phyloP scores from a whole-genome alignment of 2,329 filamentous ascomycete genomes.

The Dryadomyces quercus-mongolicae region DNA sequence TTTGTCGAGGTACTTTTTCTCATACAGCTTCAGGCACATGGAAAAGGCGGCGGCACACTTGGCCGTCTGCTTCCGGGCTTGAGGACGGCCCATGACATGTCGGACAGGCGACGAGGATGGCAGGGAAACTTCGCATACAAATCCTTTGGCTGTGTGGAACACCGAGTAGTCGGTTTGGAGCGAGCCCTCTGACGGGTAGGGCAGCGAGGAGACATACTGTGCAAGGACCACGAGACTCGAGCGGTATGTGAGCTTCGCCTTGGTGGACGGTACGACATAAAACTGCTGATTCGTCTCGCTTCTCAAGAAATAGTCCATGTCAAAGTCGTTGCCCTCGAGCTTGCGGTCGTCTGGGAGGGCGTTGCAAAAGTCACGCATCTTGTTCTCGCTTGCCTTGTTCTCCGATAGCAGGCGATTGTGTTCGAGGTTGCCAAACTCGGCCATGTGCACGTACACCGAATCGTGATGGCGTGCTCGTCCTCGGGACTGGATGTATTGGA shows the following conservation, averaged over 20 bases:
- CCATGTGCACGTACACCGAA: constrained; percentile 77
- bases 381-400: constrained; percentile 45
- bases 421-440: constrained; percentile 54
- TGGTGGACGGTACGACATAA: constrained; percentile 52
- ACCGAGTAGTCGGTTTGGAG: constrained; percentile 49
- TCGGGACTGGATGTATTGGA: constrained; percentile 88
- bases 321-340: constrained; percentile 45
- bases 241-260: constrained; percentile 67
- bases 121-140: constrained; percentile 66
- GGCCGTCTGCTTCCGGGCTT: constrained; percentile 61
- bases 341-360: constrained; percentile 63
- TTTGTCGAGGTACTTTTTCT: constrained; percentile 56
- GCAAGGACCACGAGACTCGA: constrained; percentile 61
- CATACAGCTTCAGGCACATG: constrained; percentile 58
- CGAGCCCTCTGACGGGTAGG: constrained; percentile 25
- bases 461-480: constrained; percentile 68
- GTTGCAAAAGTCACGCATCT: constrained; percentile 66
- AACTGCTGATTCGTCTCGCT: constrained; percentile 35
- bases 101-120: constrained; percentile 63
- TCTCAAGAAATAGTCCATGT: constrained; percentile 42
- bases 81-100: constrained; percentile 49
- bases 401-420: constrained; percentile 48
- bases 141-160: constrained; percentile 35
- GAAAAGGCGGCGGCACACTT: constrained; percentile 86
- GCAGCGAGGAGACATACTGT: constrained; percentile 61